A percentile compares a stretch with the other conserved stretches of the same genome.
These are phyloP conservation scores for Elongisporangium prolatum DNA, from an alignment of 352 stramenopile species.

Conservation along the genomic window DNA sequence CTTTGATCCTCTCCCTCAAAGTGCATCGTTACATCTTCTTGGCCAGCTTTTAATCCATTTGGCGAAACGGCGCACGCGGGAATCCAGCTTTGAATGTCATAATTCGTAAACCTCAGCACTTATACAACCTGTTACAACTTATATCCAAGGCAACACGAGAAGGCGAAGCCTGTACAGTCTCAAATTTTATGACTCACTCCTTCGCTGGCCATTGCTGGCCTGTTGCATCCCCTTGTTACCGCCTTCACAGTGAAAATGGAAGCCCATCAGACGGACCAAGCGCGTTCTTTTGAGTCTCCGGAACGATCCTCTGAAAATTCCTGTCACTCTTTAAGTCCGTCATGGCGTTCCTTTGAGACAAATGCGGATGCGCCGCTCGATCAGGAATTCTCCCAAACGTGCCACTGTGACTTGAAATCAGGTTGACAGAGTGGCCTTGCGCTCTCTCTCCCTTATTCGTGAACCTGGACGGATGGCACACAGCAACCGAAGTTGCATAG, in stretches of 20 bases:
- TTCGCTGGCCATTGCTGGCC: background rate
- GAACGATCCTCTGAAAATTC: background rate
- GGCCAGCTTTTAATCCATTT: background rate
- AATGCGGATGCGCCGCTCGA: background rate
- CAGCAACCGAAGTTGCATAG: background rate
- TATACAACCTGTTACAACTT: background rate
- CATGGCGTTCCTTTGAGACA: background rate
- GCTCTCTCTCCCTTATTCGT: background rate
- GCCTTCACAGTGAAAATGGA: background rate
- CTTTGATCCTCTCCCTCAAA: background rate
- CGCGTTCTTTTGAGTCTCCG: background rate
- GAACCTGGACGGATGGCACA: background rate
- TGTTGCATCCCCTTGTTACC: background rate
- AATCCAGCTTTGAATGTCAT: background rate
- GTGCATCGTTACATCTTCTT: background rate
- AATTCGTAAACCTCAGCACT: background rate
- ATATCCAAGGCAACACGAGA: background rate
- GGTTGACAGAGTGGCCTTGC: background rate
- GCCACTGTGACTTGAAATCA: background rate
- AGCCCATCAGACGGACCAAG: background rate
- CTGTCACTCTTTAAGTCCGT: background rate
- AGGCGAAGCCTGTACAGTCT: background rate
- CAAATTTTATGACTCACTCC: background rate
- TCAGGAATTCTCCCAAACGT: background rate
- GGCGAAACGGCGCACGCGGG: background rate